A percentile compares a stretch with the other conserved stretches of the same genome.
Conservation (phyloP, 371 early-diverging fungal genomes). For the Mortierella sp. region DNA sequence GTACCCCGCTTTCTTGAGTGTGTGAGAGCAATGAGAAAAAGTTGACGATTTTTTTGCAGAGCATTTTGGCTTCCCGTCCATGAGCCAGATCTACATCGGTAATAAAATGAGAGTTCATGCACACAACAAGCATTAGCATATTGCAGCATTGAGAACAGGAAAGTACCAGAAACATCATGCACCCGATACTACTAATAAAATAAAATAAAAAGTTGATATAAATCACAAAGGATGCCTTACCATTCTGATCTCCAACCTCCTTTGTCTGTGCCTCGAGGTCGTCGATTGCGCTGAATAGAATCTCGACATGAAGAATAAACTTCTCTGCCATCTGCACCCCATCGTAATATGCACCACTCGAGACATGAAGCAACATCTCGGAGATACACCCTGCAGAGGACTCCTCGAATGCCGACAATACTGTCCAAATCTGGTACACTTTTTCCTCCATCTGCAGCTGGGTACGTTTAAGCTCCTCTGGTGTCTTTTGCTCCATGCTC, state of each 20-base stretch:
- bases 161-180: no score
- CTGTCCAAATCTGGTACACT: constrained; percentile 92
- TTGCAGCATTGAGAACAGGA: neutral
- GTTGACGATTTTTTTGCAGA: constrained; percentile 91
- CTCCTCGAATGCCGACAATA: constrained; percentile 96
- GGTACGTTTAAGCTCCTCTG: constrained; percentile 66
- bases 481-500: constrained; percentile 52
- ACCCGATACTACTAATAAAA: no score
- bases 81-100: constrained; percentile 69
- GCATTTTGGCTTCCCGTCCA: constrained; percentile 89
- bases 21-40: constrained; percentile 93
- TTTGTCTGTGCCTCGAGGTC: constrained; percentile 76
- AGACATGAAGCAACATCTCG: constrained; percentile 94
- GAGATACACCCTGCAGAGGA: constrained; percentile 97
- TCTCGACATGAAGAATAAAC: constrained; percentile 94
- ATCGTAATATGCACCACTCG: constrained; percentile 84
- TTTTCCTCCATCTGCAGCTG: constrained; percentile 85
- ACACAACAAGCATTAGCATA: neutral
- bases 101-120: neutral
- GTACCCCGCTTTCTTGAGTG: constrained; percentile 75
- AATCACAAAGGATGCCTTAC: constrained; percentile 7
- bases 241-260: constrained; percentile 67
- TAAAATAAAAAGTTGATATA: no score
- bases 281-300: constrained; percentile 92
- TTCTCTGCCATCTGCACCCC: constrained; percentile 91